Base-by-base conservation (phyloP, 176 grass and related monocot genomes). In the Paspalum notatum region DNA sequence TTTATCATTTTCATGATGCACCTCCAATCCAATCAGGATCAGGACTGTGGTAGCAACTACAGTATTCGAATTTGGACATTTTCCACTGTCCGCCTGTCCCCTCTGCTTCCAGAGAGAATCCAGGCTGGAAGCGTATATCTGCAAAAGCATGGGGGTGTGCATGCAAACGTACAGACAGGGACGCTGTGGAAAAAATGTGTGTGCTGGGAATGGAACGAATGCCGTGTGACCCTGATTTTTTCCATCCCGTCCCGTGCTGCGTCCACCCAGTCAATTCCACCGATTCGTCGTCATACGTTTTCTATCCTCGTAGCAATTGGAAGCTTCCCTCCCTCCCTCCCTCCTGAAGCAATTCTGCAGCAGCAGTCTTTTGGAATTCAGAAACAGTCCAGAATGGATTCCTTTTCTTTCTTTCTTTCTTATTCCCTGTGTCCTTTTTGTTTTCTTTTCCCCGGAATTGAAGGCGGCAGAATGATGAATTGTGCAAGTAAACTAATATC, bases 151-250 rank as follows among this genome's bases (percentile, higher is more conserved):
- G 20, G n/a, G 75, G 73, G 62, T 44, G 2, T 50, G 68, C 68
- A 18, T 71, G 73, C n/a, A 67, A 45, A 79, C 62, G 54, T 75
- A 89, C 13, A 61, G 67, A 68, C n/a, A 77, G 37, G 57, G 80
- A 83, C 80, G 49, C 27, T 27, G 74, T 66, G 66, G 66, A 71
- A 71, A 87, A 80, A 32, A 46, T 43, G 5, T 21, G 21, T 50
- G 12, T 62, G 62, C 22, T 45, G 43, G 69, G 62, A 75, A 81
- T 21, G 77, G 32, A 32, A 32, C n/a, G 71, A 69, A 75, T 32
- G 59, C 68, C 86, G 68, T 74, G 86, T 85, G 73, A 68, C 26
- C 57, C 78, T n/a, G n/a, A 41, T 32, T 32, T 32, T 32, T 32
- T 32, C 14, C 78, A 61, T 80, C 71, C 77, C 68, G 15, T 57